A percentile compares a stretch with the other conserved stretches of the same genome.
Conservation (phyloP, 2,329 filamentous ascomycete species). For the Colletotrichum filicis region DNA sequence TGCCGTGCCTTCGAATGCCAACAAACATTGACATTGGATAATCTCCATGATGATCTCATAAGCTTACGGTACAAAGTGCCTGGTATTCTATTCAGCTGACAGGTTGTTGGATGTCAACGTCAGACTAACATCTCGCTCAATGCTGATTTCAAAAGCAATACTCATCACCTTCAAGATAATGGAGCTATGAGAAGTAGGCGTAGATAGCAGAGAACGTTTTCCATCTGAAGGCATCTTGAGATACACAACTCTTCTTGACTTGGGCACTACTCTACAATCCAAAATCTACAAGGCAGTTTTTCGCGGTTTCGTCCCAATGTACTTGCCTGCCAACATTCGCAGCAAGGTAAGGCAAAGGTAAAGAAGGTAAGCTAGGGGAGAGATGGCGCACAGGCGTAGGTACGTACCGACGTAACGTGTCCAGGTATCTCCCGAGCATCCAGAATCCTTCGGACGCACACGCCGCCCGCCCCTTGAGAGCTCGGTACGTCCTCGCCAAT, state of each 20-base stretch:
- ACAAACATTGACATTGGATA: not conserved
- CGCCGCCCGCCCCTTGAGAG: not conserved
- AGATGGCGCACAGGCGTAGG: not conserved
- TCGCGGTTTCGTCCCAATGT: too few relatives aligned
- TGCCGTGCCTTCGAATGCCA: not conserved
- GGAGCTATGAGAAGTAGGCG: too few relatives aligned
- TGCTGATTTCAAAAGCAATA: not conserved
- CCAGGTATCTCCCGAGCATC: conserved; percentile 19
- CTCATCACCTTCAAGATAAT: not conserved
- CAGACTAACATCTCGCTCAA: not conserved
- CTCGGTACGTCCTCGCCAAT: not conserved
- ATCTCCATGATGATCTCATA: not conserved
- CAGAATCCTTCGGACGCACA: conserved; percentile 29
- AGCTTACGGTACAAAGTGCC: not conserved
- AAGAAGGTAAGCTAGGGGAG: not conserved
- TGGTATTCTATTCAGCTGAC: not conserved
- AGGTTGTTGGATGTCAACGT: not conserved
- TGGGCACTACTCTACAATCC: not conserved
- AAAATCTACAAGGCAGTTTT: not conserved
- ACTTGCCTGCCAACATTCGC: too few relatives aligned
- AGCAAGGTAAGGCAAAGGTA: too few relatives aligned
- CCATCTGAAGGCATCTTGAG: too few relatives aligned
- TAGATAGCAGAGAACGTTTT: not conserved
- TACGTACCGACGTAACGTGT: conserved; percentile 21
- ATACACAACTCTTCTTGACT: not conserved